A percentile compares a stretch with the other conserved stretches of the same genome.
phyloP scores from a whole-genome alignment of 2,329 filamentous ascomycete species.

The Colletotrichum tamarilloi region DNA sequence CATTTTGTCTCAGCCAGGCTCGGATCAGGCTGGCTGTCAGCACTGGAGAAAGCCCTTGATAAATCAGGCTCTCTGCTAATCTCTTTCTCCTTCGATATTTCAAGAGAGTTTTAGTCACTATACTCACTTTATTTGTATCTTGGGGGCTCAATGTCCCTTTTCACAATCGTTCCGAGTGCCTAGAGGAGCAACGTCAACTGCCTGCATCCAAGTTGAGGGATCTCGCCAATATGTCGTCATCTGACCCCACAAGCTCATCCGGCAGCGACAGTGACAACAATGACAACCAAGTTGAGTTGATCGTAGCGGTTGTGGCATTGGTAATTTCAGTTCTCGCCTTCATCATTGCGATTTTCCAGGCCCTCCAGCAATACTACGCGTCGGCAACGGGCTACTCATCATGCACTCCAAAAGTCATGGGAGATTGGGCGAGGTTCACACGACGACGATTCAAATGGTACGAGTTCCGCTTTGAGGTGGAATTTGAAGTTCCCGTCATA shows the following conservation, averaged over 20 bases:
- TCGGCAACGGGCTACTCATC: constrained; percentile 27
- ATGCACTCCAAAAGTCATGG: constrained; percentile 26
- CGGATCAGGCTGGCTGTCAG: background rate
- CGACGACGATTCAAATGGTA: constrained; percentile 28
- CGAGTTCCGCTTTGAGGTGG: constrained; percentile 32
- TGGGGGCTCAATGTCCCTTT: too few relatives aligned
- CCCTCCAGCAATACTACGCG: constrained; percentile 28
- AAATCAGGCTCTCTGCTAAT: background rate
- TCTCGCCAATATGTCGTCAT: background rate
- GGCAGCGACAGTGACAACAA: background rate
- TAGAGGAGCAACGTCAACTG: too few relatives aligned
- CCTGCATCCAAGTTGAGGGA: too few relatives aligned
- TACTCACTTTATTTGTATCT: too few relatives aligned
- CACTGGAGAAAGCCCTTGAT: background rate
- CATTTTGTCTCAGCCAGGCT: background rate
- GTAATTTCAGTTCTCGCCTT: constrained; percentile 31
- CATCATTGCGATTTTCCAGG: constrained; percentile 30
- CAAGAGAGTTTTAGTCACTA: too few relatives aligned
- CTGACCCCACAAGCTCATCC: background rate
- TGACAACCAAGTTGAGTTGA: constrained; percentile 10
- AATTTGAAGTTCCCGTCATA: constrained; percentile 30
- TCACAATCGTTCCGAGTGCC: too few relatives aligned
- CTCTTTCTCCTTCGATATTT: background rate
- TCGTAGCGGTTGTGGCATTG: constrained; percentile 28
- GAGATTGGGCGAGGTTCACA: constrained; percentile 25